A percentile compares a stretch with the other conserved stretches of the same genome.
Evolutionary conservation across 768 basidiomycete genomes (phyloP).

Genomic region (Lactarius deliciosus): DNA sequence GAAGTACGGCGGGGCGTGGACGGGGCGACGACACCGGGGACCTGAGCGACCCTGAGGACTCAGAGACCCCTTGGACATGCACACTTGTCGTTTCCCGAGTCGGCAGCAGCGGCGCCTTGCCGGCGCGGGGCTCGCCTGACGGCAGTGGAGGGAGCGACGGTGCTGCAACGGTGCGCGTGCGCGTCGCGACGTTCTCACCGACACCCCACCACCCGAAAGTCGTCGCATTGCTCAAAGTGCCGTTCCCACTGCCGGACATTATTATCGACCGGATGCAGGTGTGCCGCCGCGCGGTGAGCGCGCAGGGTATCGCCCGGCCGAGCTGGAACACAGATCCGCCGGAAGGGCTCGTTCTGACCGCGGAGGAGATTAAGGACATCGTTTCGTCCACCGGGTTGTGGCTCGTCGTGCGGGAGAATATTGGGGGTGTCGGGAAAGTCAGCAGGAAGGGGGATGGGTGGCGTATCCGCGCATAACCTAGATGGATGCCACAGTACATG

Average conservation of each 20-base stretch:
- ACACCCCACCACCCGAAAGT: constrained; percentile 97
- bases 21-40: constrained; percentile 53
- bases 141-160: constrained; percentile 13
- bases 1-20: constrained; percentile 13
- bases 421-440: constrained; percentile 84
- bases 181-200: constrained; percentile 83
- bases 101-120: constrained; percentile 11
- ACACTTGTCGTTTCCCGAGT: constrained; percentile 63
- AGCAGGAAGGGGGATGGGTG: constrained; percentile 77
- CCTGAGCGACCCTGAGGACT: constrained; percentile 94
- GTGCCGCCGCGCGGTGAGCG: constrained; percentile 47
- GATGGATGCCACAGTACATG: neutral
- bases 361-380: constrained; percentile 93
- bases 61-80: constrained; percentile 95
- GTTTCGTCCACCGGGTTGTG: constrained; percentile 86
- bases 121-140: constrained; percentile 17
- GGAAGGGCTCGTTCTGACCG: constrained; percentile 65
- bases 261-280: constrained; percentile 62
- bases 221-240: constrained; percentile 86
- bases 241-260: constrained; percentile 84
- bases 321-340: constrained; percentile 21
- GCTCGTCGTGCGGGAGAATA: constrained; percentile 90
- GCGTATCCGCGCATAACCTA: constrained; percentile 58
- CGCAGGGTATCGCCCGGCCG: constrained; percentile 37
- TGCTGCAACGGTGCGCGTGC: constrained; percentile 41